These are phyloP conservation scores for Amphibolis antarctica DNA, from an alignment of 106 monocot species.

Conservation along the genomic window DNA sequence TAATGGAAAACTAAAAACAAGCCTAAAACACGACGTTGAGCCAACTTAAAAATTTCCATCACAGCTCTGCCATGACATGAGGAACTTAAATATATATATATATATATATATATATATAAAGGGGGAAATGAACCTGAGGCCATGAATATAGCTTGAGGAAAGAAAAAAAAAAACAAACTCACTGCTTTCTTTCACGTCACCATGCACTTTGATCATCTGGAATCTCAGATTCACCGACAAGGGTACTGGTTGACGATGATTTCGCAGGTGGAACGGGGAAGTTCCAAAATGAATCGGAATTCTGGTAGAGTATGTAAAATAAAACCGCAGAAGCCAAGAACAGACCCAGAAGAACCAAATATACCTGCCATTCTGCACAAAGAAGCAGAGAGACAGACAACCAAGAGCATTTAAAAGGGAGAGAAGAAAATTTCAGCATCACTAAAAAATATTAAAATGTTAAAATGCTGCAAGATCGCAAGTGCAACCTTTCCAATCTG, in stretches of 20 bases:
- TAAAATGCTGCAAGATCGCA: neutral
- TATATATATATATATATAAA: too few relatives aligned
- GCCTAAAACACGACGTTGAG: too few relatives aligned
- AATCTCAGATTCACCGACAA: conserved; percentile 18
- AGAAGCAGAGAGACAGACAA: neutral
- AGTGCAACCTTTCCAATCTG: conserved; percentile 86
- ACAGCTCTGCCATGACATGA: too few relatives aligned
- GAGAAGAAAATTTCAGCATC: too few relatives aligned
- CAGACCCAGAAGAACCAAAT: conserved; percentile 45
- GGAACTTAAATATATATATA: too few relatives aligned
- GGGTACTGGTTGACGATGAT: conserved; percentile 10
- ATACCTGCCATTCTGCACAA: conserved; percentile 59
- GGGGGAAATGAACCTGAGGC: too few relatives aligned
- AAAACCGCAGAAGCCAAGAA: conserved; percentile 38
- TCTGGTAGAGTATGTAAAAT: conserved; percentile 41
- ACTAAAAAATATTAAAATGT: neutral
- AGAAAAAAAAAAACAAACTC: too few relatives aligned
- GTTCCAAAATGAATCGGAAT: conserved; percentile 62
- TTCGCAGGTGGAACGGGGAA: conserved; percentile 31
- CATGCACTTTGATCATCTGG: conserved; percentile 53
- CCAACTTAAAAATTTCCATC: too few relatives aligned
- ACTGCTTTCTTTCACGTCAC: conserved; percentile 11
- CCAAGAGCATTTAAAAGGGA: neutral
- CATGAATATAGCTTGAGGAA: too few relatives aligned
- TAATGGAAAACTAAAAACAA: too few relatives aligned